phyloP scores from a whole-genome alignment of 352 stramenopile species.

The Phytophthora syringae region DNA sequence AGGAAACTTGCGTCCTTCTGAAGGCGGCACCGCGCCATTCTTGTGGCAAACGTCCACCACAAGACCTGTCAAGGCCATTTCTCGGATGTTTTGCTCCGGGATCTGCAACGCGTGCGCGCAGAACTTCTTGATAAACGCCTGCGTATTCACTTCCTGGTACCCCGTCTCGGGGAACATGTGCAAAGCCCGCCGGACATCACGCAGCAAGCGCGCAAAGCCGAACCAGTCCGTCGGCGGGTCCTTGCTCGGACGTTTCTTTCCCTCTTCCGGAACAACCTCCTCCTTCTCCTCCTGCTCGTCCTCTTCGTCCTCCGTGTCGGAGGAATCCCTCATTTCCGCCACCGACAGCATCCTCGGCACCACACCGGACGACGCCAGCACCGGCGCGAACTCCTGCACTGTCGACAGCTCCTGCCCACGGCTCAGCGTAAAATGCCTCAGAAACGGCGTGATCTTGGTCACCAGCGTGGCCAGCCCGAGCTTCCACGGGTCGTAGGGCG shows the following conservation, averaged over 20 bases:
- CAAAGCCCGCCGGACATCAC: constrained; percentile 83
- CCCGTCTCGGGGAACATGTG: constrained; percentile 93
- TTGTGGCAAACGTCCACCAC: constrained; percentile 91
- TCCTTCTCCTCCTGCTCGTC: neutral
- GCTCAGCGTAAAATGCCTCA: constrained; percentile 62
- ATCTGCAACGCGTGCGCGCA: constrained; percentile 86
- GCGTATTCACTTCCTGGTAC: constrained; percentile 91
- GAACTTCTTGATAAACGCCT: constrained; percentile 83
- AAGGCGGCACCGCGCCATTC: constrained; percentile 53
- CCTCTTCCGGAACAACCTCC: neutral
- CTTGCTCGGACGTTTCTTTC: neutral
- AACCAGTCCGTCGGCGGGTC: constrained; percentile 56
- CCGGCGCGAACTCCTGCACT: neutral
- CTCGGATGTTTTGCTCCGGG: constrained; percentile 68
- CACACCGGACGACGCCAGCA: neutral
- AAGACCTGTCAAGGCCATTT: constrained; percentile 88
- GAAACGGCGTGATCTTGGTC: constrained; percentile 63
- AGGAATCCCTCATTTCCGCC: neutral
- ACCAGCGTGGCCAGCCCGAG: constrained; percentile 53
- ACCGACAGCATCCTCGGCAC: neutral
- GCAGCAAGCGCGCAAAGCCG: constrained; percentile 72
- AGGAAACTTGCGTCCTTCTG: constrained; percentile 69
- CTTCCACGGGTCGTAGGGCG: constrained; percentile 75
- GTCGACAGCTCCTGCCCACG: constrained; percentile 1
- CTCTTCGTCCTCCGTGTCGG: too few relatives aligned